Percentiles rank a stretch among this genome's conserved stretches.
Evolutionary conservation across 768 basidiomycete species (phyloP).

Genomic region (Kwoniella sp.): DNA sequence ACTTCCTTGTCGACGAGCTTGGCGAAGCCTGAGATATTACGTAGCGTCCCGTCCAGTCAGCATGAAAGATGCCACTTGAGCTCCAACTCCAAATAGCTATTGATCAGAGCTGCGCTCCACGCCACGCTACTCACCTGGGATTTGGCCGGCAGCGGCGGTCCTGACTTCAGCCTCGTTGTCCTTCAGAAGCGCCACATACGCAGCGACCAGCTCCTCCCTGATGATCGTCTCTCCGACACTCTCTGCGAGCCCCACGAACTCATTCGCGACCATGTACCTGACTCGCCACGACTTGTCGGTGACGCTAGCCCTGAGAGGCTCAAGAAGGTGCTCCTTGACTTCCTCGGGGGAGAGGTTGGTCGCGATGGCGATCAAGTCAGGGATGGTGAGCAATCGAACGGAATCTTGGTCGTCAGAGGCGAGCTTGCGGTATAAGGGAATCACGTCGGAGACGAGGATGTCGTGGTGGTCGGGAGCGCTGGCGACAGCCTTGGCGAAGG

Average conservation of each 20-base stretch:
- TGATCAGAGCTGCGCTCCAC: too few species aligned
- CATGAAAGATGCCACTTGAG: neutral
- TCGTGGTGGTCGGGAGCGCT: slow-evolving; percentile 60
- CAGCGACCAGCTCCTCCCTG: slow-evolving; percentile 87
- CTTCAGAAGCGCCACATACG: slow-evolving; percentile 90
- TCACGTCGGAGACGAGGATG: slow-evolving; percentile 79
- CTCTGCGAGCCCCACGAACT: slow-evolving; percentile 90
- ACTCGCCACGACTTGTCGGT: slow-evolving; percentile 98
- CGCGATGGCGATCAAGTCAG: slow-evolving; percentile 91
- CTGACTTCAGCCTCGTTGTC: slow-evolving; percentile 99
- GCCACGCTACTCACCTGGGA: slow-evolving; percentile 77
- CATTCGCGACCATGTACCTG: slow-evolving; percentile 95
- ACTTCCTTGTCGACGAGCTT: slow-evolving; percentile 91
- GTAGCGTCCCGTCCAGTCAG: too few species aligned
- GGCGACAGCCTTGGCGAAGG: slow-evolving; percentile 75
- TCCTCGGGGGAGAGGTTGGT: slow-evolving; percentile 81
- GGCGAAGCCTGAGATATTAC: slow-evolving; percentile 84
- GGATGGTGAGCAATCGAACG: slow-evolving; percentile 89
- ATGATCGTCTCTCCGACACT: slow-evolving; percentile 87
- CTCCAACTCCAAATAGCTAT: neutral
- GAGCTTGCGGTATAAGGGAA: slow-evolving; percentile 90
- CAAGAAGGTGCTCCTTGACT: slow-evolving; percentile 83
- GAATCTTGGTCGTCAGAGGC: slow-evolving; percentile 98
- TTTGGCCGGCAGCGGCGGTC: slow-evolving; percentile 92
- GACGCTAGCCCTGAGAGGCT: slow-evolving; percentile 83